phyloP scores from a whole-genome alignment of 169 alveolate genomes.

The Cryptosporidium ryanae region DNA sequence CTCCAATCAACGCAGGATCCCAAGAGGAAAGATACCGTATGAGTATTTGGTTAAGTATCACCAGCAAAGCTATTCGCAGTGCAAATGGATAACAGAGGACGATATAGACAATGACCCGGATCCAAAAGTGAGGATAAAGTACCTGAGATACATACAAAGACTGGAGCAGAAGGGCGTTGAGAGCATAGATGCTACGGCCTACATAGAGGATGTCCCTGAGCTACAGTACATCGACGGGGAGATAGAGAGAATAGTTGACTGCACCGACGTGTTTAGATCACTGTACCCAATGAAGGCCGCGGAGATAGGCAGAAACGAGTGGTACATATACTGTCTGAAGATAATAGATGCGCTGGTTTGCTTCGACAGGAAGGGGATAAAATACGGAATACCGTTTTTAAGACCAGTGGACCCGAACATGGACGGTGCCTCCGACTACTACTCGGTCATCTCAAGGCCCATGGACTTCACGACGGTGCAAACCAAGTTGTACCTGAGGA shows the following conservation, averaged over 20 bases:
- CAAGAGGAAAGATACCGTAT: constrained; percentile 71
- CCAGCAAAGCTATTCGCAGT: constrained; percentile 70
- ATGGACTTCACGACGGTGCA: constrained; percentile 77
- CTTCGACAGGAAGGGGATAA: constrained; percentile 75
- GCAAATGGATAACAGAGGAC: constrained; percentile 73
- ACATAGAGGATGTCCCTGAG: constrained; percentile 72
- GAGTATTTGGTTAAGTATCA: constrained; percentile 66
- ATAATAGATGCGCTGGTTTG: constrained; percentile 75
- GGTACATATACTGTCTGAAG: constrained; percentile 75
- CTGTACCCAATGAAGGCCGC: constrained; percentile 76
- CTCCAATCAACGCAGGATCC: constrained; percentile 36
- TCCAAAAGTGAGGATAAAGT: constrained; percentile 64
- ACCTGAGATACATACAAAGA: constrained; percentile 57
- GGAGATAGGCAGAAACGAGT: constrained; percentile 73
- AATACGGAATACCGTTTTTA: constrained; percentile 74
- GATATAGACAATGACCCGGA: constrained; percentile 72
- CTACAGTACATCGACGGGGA: constrained; percentile 73
- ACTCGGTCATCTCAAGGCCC: constrained; percentile 70
- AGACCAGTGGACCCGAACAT: constrained; percentile 76
- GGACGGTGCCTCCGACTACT: constrained; percentile 75
- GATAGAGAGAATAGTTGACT: constrained; percentile 75
- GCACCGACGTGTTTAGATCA: constrained; percentile 75
- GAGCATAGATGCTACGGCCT: constrained; percentile 62
- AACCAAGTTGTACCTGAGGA: constrained; percentile 63
- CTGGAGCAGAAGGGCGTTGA: constrained; percentile 61